Evolutionary conservation across 2,329 filamentous ascomycete species (phyloP), one percentile per base, ranked within the genome.

Genomic region (Cadophora malorum): DNA sequence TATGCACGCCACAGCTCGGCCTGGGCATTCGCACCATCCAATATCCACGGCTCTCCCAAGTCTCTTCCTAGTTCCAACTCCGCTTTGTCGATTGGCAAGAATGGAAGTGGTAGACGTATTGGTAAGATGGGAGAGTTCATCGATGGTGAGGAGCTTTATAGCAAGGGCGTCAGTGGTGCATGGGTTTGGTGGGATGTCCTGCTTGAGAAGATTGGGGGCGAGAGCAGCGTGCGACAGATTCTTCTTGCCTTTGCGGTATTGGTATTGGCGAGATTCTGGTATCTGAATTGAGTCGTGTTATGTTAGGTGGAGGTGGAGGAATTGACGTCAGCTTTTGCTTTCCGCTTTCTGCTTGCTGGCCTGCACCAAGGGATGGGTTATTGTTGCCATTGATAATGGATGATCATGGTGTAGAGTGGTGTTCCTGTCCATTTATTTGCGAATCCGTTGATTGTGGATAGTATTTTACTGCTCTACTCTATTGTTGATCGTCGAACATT

Each of bases 11-110:
- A 91, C 65, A 88, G 82, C 45, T 82, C 85, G 64, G 86, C 86
- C 68, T 91, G 89, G 89, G 80, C 85, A 70, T 79, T 90, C 79
- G 85, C 84, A 77, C 91, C 88, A 7, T 82, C 91, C 69, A 89
- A 90, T 83, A 84, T 81, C 77, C 90, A 90, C 83, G 86, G 88
- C 81, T 86, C 87, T 68, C 86, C 85, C 28, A 84, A 82, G 59
- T 16, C 61, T 16, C 33, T 38, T 10, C 47, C 61, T 31, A 19
- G 28, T 19, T 52, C 61, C n/a, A 53, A 6, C 38, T 28, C 25
- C 49, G 23, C 38, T 21, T 21, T 21, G 19, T 21, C 45, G 19
- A 21, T 2, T 21, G 45, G 19, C 5, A 49, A 49, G n/a, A 10
- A 49, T 49, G n/a, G 7, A 12, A 35, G 7, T 35, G 56, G 50